Percentiles rank a stretch among this genome's conserved stretches.
phyloP scores from a whole-genome alignment of 1,284 basidiomycete species.

The Rhodotorula sp. region DNA sequence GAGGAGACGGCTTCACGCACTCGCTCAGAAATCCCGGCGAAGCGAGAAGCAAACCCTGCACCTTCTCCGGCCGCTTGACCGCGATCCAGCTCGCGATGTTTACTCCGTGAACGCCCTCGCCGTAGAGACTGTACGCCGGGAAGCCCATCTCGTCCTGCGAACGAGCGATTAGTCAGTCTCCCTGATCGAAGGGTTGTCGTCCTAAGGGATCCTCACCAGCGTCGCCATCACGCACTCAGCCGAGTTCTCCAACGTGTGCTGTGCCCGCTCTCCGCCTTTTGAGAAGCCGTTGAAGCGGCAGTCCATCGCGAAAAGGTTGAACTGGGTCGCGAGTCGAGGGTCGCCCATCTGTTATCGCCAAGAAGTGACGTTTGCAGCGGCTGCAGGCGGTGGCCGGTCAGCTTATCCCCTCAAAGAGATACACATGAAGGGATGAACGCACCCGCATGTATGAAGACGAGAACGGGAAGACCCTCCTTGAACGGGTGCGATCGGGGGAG shows the following conservation, averaged over 20 bases:
- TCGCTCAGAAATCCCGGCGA: slow-evolving; percentile 19
- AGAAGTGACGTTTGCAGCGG: slow-evolving; percentile 5
- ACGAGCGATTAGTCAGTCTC: not conserved
- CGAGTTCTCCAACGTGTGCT: slow-evolving; percentile 26
- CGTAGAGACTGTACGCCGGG: slow-evolving; percentile 4
- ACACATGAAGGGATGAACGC: not conserved
- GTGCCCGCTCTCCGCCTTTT: slow-evolving; percentile 3
- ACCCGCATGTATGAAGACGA: slow-evolving; percentile 27
- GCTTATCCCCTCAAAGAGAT: not conserved
- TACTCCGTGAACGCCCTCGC: slow-evolving; percentile 21
- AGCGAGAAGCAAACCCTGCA: slow-evolving; percentile 11
- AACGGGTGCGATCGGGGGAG: slow-evolving; percentile 10
- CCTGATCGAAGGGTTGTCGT: not conserved
- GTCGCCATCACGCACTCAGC: slow-evolving; percentile 21
- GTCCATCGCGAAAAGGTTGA: slow-evolving; percentile 22
- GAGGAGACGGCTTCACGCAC: not conserved
- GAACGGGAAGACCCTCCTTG: slow-evolving; percentile 10
- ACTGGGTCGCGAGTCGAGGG: not conserved
- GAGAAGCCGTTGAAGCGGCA: slow-evolving; percentile 19
- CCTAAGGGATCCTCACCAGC: too few species aligned
- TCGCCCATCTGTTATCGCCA: slow-evolving; percentile 16
- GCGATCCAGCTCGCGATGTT: slow-evolving; percentile 19
- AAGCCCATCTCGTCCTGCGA: slow-evolving; percentile 22
- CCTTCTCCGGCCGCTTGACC: slow-evolving; percentile 16
- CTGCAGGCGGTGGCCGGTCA: not conserved